A percentile compares a stretch with the other conserved stretches of the same genome.
Evolutionary conservation across 1,284 basidiomycete genomes (phyloP).

Genomic region (Ganoderma meredithae): DNA sequence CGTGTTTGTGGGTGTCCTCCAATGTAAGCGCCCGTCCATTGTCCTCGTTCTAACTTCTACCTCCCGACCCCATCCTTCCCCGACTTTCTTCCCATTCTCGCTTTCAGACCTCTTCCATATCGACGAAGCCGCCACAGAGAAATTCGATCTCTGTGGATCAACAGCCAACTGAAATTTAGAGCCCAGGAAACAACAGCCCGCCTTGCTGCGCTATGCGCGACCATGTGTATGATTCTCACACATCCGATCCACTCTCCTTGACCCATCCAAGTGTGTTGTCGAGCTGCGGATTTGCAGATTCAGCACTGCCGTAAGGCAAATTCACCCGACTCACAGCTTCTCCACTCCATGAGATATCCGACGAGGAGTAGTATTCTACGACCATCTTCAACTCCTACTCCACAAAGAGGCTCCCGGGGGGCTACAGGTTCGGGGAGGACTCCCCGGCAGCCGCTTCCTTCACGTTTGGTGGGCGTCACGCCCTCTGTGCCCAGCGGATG

Average conservation of each 20-base stretch:
- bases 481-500: not conserved
- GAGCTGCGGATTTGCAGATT: not conserved
- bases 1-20: conserved; percentile 21
- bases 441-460: not conserved
- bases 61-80: not conserved
- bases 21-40: conserved; percentile 26
- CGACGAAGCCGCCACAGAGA: not conserved
- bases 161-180: not conserved
- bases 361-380: not conserved
- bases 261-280: not conserved
- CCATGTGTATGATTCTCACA: not conserved
- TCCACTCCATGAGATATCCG: not conserved
- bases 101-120: not conserved
- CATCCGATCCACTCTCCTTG: not conserved
- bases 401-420: not conserved
- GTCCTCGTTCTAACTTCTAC: not conserved
- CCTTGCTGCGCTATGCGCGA: not conserved
- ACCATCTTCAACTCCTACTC: not conserved
- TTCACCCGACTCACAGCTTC: not conserved
- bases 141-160: too few species aligned
- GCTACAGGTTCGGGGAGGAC: not conserved
- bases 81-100: not conserved
- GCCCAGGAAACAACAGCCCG: not conserved
- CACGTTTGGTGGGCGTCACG: not conserved
- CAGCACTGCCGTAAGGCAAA: not conserved